Evolutionary conservation across 768 basidiomycete genomes (phyloP).

Genomic region (Candolleomyces aberdarensis): DNA sequence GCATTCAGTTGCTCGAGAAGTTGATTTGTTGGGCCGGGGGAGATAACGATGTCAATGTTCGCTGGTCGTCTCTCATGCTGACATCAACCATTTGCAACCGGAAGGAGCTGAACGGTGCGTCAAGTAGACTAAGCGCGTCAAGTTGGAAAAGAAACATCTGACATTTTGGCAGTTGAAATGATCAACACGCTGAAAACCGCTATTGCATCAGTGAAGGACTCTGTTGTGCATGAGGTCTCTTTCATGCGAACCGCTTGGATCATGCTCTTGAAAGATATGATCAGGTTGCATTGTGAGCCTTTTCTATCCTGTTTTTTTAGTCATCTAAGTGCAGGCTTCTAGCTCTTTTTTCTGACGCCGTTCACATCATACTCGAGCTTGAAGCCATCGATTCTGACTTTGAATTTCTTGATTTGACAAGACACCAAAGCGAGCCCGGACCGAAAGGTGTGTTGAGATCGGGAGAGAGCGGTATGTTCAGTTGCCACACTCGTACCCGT

Average conservation of each 20-base stretch:
- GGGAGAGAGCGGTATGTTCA: not conserved
- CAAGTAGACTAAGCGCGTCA: not conserved
- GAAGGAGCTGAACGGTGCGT: not conserved
- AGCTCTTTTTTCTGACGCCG: not conserved
- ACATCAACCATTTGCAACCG: not conserved
- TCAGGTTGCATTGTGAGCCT: too few relatives aligned
- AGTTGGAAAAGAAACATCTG: too few relatives aligned
- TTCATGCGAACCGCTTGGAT: too few relatives aligned
- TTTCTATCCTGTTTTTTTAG: not conserved
- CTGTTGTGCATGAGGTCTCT: too few relatives aligned
- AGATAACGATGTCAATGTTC: not conserved
- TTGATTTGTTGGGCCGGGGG: not conserved
- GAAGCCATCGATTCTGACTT: not conserved
- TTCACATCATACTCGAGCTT: not conserved
- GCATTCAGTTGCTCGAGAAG: not conserved
- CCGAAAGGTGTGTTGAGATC: too few relatives aligned
- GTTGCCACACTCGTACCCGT: too few relatives aligned
- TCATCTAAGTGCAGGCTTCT: too few relatives aligned
- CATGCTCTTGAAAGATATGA: too few relatives aligned
- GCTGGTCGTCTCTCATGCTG: not conserved
- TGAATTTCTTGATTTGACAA: too few relatives aligned
- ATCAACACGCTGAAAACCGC: not conserved
- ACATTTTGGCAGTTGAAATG: not conserved
- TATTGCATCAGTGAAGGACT: too few relatives aligned
- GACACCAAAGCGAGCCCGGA: too few relatives aligned